Conservation (phyloP, 495 filamentous ascomycete genomes). For the Aspergillus incahuasiensis region DNA sequence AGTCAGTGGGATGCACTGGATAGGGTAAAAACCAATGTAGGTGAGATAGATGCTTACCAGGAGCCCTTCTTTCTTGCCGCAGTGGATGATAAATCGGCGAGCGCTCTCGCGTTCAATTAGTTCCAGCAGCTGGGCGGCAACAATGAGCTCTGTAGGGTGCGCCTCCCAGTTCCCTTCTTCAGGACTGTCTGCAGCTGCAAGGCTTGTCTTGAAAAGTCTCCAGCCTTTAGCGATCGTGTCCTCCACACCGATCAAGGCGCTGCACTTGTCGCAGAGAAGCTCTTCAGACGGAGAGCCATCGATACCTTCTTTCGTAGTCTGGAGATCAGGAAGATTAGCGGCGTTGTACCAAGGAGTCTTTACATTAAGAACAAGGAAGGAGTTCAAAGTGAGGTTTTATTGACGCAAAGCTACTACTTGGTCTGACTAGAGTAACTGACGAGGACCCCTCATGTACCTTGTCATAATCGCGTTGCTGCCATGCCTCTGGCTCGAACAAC, state of each 20-base stretch:
- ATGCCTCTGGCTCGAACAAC: slow-evolving; percentile 38
- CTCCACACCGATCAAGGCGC: slow-evolving; percentile 38
- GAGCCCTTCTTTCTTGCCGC: slow-evolving; percentile 32
- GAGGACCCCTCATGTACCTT: slow-evolving; percentile 51
- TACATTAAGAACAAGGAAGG: not conserved
- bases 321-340: slow-evolving; percentile 18
- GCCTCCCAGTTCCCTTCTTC: slow-evolving; percentile 23
- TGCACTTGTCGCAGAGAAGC: slow-evolving; percentile 36
- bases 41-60: slow-evolving; percentile 26
- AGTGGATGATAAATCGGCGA: slow-evolving; percentile 45
- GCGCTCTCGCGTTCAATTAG: slow-evolving; percentile 46
- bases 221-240: slow-evolving; percentile 39
- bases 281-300: slow-evolving; percentile 5
- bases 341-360: not conserved
- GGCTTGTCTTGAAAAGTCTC: slow-evolving; percentile 49
- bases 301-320: slow-evolving; percentile 19
- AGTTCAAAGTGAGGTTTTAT: not conserved
- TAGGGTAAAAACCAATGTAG: slow-evolving; percentile 6
- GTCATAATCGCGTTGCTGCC: slow-evolving; percentile 45
- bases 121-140: slow-evolving; percentile 48
- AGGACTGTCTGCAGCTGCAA: slow-evolving; percentile 15
- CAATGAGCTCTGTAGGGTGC: slow-evolving; percentile 47
- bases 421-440: not conserved
- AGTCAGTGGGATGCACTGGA: slow-evolving; percentile 27
- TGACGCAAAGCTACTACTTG: not conserved